Base-by-base conservation (phyloP, 805 yeast species). In the Wickerhamiella shivajii region DNA sequence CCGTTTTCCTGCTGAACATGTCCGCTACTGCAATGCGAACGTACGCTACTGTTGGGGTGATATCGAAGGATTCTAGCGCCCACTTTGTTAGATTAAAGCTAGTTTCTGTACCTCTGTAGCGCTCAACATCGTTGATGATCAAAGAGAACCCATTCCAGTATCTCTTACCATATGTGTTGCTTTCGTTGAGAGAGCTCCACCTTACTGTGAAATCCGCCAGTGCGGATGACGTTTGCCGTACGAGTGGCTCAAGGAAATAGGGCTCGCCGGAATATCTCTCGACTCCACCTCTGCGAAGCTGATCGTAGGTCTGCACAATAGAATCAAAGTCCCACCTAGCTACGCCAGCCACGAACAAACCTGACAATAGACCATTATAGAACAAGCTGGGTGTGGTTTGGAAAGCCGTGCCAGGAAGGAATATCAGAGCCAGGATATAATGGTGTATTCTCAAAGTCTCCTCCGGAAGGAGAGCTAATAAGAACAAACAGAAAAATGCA, bases 271-370 rank as follows among this genome's bases (percentile, higher is more conserved):
- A 27, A 10, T 23, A 12, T n/a, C 17, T 21, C 19, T 18, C 38
- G 2, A 92, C 85, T 44, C 79, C 93, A 13, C 77, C 77, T 43
- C 96, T 61, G 36, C 71, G 52, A 27, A 85, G 52, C 3, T 79
- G 65, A 4, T 63, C 56, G 17, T 67, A 67, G 0, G 94, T 80
- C 49, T 87, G 95, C 1, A 79, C 72, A 37, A 87, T 71, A 10
- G 94, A 74, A 2, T 92, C 96, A 47, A 78, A 74, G 36, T 90
- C 96, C 98, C 98, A 87, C 36, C 92, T 61, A 0, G 92, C 71
- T 2, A 81, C 72, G 0, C 98, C 98, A 15, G 85, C 77, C 5
- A 84, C 61, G 31, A 78, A 64, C 28, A 87, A 59, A 0, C 96
- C 98, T 1, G 81, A 51, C 16, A 87, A 57, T 1, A 87, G 67